Percentiles rank a stretch among this genome's conserved stretches.
These are phyloP conservation scores for Hypoxylon sp. DNA, from an alignment of 2,329 filamentous ascomycete species.

Conservation along the genomic window DNA sequence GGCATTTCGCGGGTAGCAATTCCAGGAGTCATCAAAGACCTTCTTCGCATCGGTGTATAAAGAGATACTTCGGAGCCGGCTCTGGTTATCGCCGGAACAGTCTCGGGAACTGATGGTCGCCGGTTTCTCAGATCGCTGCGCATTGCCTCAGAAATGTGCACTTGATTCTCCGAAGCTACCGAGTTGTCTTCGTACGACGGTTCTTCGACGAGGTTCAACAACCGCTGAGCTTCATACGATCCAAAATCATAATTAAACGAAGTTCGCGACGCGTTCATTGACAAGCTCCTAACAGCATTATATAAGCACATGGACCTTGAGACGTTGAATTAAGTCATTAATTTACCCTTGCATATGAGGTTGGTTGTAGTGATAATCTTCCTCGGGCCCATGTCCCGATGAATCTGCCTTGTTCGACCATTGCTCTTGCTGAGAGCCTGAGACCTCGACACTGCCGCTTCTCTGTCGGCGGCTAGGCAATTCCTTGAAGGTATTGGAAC, in stretches of 20 bases:
- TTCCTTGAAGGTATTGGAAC: slow-evolving; percentile 56
- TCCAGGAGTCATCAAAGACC: slow-evolving; percentile 53
- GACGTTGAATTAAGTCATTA: neutral
- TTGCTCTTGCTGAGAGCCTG: slow-evolving; percentile 43
- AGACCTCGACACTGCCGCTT: slow-evolving; percentile 53
- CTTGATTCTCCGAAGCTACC: slow-evolving; percentile 56
- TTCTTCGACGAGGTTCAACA: slow-evolving; percentile 60
- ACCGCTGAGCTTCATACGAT: slow-evolving; percentile 63
- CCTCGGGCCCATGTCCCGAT: slow-evolving; percentile 50
- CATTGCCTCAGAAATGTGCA: slow-evolving; percentile 55
- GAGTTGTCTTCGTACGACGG: slow-evolving; percentile 54
- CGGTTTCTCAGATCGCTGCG: slow-evolving; percentile 56
- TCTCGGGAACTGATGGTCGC: slow-evolving; percentile 44
- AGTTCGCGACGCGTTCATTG: slow-evolving; percentile 54
- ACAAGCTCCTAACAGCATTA: slow-evolving; percentile 50
- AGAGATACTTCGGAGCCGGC: slow-evolving; percentile 62
- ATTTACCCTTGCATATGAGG: slow-evolving; percentile 39
- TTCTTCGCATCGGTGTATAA: slow-evolving; percentile 54
- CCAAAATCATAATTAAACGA: slow-evolving; percentile 62
- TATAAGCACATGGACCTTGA: slow-evolving; percentile 25
- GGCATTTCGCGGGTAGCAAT: slow-evolving; percentile 51
- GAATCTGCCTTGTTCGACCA: slow-evolving; percentile 55
- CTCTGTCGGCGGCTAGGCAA: slow-evolving; percentile 43
- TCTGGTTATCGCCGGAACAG: slow-evolving; percentile 55
- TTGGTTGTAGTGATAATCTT: slow-evolving; percentile 39